Evolutionary conservation across 2,329 filamentous ascomycete genomes (phyloP), one percentile per base, ranked within the genome.

Genomic region (Chaetothyriales sp.): DNA sequence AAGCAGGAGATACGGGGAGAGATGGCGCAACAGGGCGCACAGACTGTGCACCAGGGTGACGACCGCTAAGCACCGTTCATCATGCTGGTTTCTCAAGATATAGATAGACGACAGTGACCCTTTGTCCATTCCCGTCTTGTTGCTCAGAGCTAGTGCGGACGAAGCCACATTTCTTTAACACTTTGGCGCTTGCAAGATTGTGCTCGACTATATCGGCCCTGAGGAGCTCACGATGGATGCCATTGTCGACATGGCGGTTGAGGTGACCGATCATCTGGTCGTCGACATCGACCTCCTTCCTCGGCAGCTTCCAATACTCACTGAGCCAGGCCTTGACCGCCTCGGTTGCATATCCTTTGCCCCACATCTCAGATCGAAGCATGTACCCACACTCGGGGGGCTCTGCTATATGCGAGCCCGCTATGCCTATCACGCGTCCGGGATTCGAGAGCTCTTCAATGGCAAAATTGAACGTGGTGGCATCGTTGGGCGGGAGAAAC

Each of bases 361-460:
- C 75, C 79, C 79, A 82, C 50, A 65, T 60, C 57, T 76, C 72
- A 51, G 66, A 70, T 47, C 70, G 65, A 49, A 82, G 64, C 67
- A 80, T 72, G 62, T 82, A 83, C 19, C 79, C 79, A 22, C 81
- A 51, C 60, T 75, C 77, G 1, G 78, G 77, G 49, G 65, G 58
- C 54, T 67, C 65, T 40, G 60, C 47, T 52, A 56, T 58, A 56
- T 73, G 68, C 52, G 67, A 68, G 25, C 77, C 73, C 33, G 76
- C 73, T 15, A 71, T 60, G 43, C 79, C 74, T 50, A 81, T 57
- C 20, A 51, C 51, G 9, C 46, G 44, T 46, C 56, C 56, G 10
- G 58, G 58, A 7, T 19, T 45, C 22, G 49, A 44, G 5, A 50
- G 46, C 46, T 60, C 56, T 45, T 58, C 56, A 8, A 60, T 47